phyloP scores from a whole-genome alignment of 768 basidiomycete species.

The Epithele typhae region DNA sequence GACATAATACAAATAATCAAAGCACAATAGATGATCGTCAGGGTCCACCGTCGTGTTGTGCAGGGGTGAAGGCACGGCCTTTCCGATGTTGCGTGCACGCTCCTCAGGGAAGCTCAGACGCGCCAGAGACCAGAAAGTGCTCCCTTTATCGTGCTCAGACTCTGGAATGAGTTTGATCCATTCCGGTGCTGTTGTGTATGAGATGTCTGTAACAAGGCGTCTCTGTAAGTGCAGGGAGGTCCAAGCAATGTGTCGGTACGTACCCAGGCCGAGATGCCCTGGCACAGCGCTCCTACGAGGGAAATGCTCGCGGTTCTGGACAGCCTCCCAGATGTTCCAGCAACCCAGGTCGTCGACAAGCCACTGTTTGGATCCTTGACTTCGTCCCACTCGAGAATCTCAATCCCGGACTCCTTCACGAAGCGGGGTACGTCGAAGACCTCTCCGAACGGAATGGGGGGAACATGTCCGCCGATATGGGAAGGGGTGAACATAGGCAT shows the following conservation, averaged over 20 bases:
- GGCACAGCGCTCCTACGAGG: constrained; percentile 26
- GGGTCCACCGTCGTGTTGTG: constrained; percentile 25
- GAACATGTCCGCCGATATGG: constrained; percentile 33
- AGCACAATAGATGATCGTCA: constrained; percentile 37
- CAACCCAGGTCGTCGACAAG: constrained; percentile 36
- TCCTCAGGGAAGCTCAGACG: constrained; percentile 30
- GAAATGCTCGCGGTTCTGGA: constrained; percentile 22
- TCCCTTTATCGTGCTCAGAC: constrained; percentile 28
- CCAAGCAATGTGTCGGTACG: not conserved
- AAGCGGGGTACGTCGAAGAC: constrained; percentile 39
- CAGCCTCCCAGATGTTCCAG: constrained; percentile 39
- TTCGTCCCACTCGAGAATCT: constrained; percentile 39
- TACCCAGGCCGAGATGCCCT: constrained; percentile 27
- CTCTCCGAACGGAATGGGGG: constrained; percentile 32
- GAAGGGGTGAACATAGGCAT: constrained; percentile 38
- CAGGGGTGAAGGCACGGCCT: constrained; percentile 23
- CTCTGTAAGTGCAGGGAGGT: constrained; percentile 2
- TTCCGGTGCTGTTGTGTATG: constrained; percentile 31
- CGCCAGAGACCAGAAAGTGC: constrained; percentile 30
- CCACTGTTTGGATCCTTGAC: constrained; percentile 32
- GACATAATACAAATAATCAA: constrained; percentile 38
- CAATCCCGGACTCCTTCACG: constrained; percentile 29
- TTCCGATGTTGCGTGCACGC: constrained; percentile 22
- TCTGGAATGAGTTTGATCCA: constrained; percentile 29
- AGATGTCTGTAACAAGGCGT: constrained; percentile 26